phyloP scores from a whole-genome alignment of 305 asterid genomes.

The Fraxinus albicans region DNA sequence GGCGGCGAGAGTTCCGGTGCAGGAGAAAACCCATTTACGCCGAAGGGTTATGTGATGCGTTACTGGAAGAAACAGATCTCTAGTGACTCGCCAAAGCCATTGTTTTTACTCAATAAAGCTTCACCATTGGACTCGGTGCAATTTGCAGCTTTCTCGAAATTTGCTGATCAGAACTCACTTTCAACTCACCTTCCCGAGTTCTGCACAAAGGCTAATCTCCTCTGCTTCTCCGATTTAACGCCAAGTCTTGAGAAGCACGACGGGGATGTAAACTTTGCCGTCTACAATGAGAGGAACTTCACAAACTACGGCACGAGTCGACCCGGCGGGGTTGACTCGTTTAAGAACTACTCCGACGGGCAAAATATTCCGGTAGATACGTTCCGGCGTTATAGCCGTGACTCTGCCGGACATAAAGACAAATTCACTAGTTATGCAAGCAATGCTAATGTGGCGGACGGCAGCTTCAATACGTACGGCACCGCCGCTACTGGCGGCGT shows the following conservation, averaged over 20 bases:
- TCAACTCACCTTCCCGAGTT: slow-evolving; percentile 59
- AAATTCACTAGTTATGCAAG: slow-evolving; percentile 54
- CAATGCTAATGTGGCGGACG: slow-evolving; percentile 57
- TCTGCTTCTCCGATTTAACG: slow-evolving; percentile 62
- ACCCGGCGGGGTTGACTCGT: slow-evolving; percentile 44
- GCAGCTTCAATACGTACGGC: slow-evolving; percentile 74
- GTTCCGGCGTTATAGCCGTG: slow-evolving; percentile 68
- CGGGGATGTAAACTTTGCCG: slow-evolving; percentile 39
- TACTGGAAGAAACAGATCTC: slow-evolving; percentile 78
- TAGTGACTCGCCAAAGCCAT: slow-evolving; percentile 60
- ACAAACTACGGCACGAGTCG: slow-evolving; percentile 55
- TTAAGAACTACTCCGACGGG: slow-evolving; percentile 46
- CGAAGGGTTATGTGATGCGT: slow-evolving; percentile 58
- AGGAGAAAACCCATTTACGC: slow-evolving; percentile 62
- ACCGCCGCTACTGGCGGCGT: slow-evolving; percentile 55
- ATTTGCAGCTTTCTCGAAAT: slow-evolving; percentile 57
- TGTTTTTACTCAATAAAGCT: slow-evolving; percentile 60
- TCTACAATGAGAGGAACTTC: slow-evolving; percentile 40
- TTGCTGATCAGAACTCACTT: slow-evolving; percentile 59
- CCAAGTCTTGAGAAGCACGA: slow-evolving; percentile 61
- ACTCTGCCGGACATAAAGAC: slow-evolving; percentile 53
- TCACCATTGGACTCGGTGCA: slow-evolving; percentile 64
- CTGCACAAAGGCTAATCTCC: slow-evolving; percentile 66
- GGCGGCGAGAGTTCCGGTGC: slow-evolving; percentile 22
- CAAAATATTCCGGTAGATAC: slow-evolving; percentile 36